These are phyloP conservation scores for Solanum hybrid DNA, from an alignment of 305 asterid genomes.

Conservation along the genomic window DNA sequence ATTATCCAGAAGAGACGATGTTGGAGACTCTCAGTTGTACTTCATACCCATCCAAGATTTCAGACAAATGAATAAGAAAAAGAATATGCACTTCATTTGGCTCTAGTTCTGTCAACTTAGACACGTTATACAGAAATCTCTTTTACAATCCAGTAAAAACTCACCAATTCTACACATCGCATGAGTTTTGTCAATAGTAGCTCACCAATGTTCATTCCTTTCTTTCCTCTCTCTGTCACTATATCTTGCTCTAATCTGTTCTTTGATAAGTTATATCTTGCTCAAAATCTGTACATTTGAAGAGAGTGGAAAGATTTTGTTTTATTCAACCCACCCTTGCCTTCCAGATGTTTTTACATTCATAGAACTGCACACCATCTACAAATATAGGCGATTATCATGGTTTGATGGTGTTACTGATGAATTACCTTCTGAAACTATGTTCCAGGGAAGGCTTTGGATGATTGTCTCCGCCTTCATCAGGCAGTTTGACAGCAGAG, in stretches of 20 bases:
- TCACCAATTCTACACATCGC: neutral
- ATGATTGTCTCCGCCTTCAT: slow-evolving; percentile 15
- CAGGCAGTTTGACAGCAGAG: slow-evolving; percentile 57
- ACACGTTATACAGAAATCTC: neutral
- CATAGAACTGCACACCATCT: neutral
- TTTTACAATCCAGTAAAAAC: neutral
- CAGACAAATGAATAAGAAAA: neutral
- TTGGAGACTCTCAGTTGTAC: neutral
- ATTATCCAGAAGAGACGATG: neutral
- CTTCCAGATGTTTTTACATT: neutral
- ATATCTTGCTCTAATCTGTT: neutral
- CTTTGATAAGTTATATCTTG: neutral
- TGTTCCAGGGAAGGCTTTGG: slow-evolving; percentile 28
- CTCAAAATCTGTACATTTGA: neutral
- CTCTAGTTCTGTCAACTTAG: neutral
- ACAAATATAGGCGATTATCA: neutral
- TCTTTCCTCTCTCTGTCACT: neutral
- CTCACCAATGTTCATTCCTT: neutral
- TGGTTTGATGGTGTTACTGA: neutral
- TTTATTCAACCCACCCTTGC: neutral
- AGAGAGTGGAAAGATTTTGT: neutral
- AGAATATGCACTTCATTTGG: neutral
- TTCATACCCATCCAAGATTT: neutral
- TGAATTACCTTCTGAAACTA: slow-evolving; percentile 28
- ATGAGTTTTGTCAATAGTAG: neutral